Evolutionary conservation across 768 basidiomycete genomes (phyloP), one percentile per base, ranked within the genome.

Genomic region (Boletus edulis): DNA sequence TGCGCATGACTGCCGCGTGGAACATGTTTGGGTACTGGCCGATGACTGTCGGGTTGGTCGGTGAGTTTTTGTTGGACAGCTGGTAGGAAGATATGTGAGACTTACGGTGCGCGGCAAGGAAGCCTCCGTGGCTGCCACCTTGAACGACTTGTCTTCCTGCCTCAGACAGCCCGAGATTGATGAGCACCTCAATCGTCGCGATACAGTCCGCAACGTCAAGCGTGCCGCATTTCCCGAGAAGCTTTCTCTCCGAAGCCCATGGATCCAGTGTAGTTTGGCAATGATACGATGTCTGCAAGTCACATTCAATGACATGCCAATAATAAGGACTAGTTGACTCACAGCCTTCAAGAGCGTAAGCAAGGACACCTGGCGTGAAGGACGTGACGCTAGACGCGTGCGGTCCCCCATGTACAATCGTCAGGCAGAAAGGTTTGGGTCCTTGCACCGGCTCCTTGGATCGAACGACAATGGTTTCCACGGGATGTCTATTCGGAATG

Each of bases 121-220:
- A 89, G 2, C 87, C 87, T 0, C 87, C 87, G 55, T 91, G 89
- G 44, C 82, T 85, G 39, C 87, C 88, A 5, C 88, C 87, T 48
- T 72, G 72, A 1, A 87, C 64, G 31, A 86, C 74, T 48, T 82
- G 78, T 56, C 78, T 80, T 8, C 81, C 82, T 13, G 75, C 64
- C 41, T 74, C 70, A 1, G 84, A 78, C 1, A 87, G 67, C 1
- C 80, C 81, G 5, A 78, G 66, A 14, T 69, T 62, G 32, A 84
- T 70, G 41, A 89, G 77, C 56, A 83, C 74, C 20, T 73, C 65
- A 3, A 78, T 76, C 2, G 83, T 76, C 8, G 76, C 80, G 17
- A 85, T 78, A 55, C 84, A 86, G 48, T 88, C 86, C 39, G 77
- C 74, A 14, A 90, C 83, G 56, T 89, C 88, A 10, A 87, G 75